A percentile compares a stretch with the other conserved stretches of the same genome.
phyloP scores from a whole-genome alignment of 495 filamentous ascomycete genomes.

The Chaetomium tenue region DNA sequence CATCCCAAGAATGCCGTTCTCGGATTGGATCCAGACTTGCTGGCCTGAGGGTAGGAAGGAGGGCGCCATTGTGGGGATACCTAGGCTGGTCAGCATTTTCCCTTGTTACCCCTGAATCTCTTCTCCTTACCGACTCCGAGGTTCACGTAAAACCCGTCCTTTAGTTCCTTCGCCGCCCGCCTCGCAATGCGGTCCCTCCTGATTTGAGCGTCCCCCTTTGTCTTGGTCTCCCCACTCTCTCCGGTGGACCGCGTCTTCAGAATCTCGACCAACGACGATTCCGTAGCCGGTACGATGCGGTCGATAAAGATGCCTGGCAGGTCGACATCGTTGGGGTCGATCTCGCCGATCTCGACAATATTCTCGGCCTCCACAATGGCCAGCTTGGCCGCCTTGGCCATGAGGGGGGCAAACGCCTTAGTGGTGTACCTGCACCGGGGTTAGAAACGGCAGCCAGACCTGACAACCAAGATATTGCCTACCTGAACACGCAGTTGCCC shows the following conservation, averaged over 20 bases:
- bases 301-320: constrained; percentile 64
- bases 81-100: constrained; percentile 24
- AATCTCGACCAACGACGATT: constrained; percentile 56
- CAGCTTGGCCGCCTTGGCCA: constrained; percentile 62
- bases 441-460: not conserved
- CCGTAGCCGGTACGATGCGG: constrained; percentile 59
- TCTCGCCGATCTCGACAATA: constrained; percentile 59
- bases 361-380: constrained; percentile 69
- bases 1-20: constrained; percentile 63
- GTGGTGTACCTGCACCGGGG: constrained; percentile 49
- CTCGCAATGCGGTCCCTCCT: constrained; percentile 58
- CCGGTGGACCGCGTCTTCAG: constrained; percentile 45
- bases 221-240: constrained; percentile 23
- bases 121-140: constrained; percentile 53
- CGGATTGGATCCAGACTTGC: constrained; percentile 58
- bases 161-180: constrained; percentile 61
- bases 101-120: not conserved
- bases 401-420: constrained; percentile 56
- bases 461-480: not conserved
- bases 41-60: constrained; percentile 51
- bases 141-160: constrained; percentile 65
- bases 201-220: constrained; percentile 34
- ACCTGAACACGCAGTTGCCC: constrained; percentile 62
- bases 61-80: constrained; percentile 62
- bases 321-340: constrained; percentile 57